Evolutionary conservation across 495 filamentous ascomycete species (phyloP).

Genomic region (Aspergillus haitiensis): DNA sequence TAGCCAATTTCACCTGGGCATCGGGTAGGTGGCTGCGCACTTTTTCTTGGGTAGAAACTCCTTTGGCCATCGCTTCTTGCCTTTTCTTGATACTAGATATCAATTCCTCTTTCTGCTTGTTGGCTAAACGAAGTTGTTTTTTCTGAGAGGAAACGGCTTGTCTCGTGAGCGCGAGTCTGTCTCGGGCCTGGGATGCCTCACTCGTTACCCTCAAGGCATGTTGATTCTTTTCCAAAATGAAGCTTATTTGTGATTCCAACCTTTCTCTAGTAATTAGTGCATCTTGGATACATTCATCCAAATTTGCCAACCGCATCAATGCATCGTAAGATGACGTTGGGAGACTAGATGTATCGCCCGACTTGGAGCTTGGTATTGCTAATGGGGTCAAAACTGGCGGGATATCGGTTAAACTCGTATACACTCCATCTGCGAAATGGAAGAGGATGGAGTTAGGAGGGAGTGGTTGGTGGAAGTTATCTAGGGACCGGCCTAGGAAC

Average conservation of each 20-base stretch:
- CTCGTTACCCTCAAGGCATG: slow-evolving; percentile 42
- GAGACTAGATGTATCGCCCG: slow-evolving; percentile 39
- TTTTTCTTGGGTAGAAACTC: slow-evolving; percentile 57
- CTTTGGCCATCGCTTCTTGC: slow-evolving; percentile 63
- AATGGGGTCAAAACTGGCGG: slow-evolving; percentile 43
- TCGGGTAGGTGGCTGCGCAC: slow-evolving; percentile 47
- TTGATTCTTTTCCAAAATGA: slow-evolving; percentile 60
- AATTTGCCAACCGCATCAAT: slow-evolving; percentile 81
- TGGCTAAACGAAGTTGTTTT: slow-evolving; percentile 60
- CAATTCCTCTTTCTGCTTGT: slow-evolving; percentile 62
- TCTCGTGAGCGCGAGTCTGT: slow-evolving; percentile 58
- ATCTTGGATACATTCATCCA: slow-evolving; percentile 92
- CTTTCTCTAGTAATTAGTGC: slow-evolving; percentile 74
- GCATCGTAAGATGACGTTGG: slow-evolving; percentile 85
- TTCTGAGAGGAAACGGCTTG: slow-evolving; percentile 63
- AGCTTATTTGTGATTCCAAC: slow-evolving; percentile 74
- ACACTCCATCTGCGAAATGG: slow-evolving; percentile 85
- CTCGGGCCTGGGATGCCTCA: slow-evolving; percentile 61
- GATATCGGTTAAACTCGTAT: slow-evolving; percentile 67
- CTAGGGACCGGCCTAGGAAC: slow-evolving; percentile 75
- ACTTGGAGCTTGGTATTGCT: slow-evolving; percentile 20
- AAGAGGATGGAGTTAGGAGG: slow-evolving; percentile 85
- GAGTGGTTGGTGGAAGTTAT: slow-evolving; percentile 72
- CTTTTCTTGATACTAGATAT: slow-evolving; percentile 64
- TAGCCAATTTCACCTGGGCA: slow-evolving; percentile 58